Percentiles rank a stretch among this genome's conserved stretches.
Conservation (phyloP, 1,284 basidiomycete genomes). For the Microbotryum scabiosae region DNA sequence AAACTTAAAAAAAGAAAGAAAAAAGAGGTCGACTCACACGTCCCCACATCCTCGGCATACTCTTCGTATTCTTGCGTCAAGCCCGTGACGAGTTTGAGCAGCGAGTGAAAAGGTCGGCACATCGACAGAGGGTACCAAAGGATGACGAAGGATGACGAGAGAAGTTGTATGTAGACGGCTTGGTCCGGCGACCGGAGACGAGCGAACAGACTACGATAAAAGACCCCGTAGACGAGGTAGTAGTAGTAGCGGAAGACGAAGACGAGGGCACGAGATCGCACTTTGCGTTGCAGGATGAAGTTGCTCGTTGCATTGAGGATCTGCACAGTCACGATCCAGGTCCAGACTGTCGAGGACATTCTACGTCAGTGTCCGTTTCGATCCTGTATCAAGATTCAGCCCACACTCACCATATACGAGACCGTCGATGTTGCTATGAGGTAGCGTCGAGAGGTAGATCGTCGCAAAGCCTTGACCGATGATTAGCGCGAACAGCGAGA, state of each 20-base stretch:
- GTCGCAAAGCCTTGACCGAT: slow-evolving; percentile 52
- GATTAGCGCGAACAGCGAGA: slow-evolving; percentile 48
- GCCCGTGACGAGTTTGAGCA: slow-evolving; percentile 44
- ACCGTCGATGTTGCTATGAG: slow-evolving; percentile 49
- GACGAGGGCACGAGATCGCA: slow-evolving; percentile 47
- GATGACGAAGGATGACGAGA: slow-evolving; percentile 48
- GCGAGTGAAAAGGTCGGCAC: slow-evolving; percentile 43
- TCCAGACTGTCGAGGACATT: slow-evolving; percentile 42
- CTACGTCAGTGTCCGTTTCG: slow-evolving; percentile 35
- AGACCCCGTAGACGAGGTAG: slow-evolving; percentile 39
- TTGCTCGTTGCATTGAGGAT: slow-evolving; percentile 44
- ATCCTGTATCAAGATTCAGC: background rate
- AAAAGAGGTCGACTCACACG: slow-evolving; percentile 28
- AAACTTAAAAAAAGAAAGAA: background rate
- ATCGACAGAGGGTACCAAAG: slow-evolving; percentile 50
- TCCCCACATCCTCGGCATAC: slow-evolving; percentile 46
- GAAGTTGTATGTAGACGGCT: slow-evolving; percentile 47
- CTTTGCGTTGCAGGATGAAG: slow-evolving; percentile 48
- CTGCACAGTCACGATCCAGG: slow-evolving; percentile 45
- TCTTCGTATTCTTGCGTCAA: slow-evolving; percentile 47
- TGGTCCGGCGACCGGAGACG: slow-evolving; percentile 38
- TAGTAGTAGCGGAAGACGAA: slow-evolving; percentile 46
- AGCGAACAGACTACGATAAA: slow-evolving; percentile 44
- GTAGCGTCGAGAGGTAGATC: slow-evolving; percentile 48
- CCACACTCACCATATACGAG: slow-evolving; percentile 43